Conservation (phyloP, 2,329 filamentous ascomycete species). For the Trichothecium roseum region DNA sequence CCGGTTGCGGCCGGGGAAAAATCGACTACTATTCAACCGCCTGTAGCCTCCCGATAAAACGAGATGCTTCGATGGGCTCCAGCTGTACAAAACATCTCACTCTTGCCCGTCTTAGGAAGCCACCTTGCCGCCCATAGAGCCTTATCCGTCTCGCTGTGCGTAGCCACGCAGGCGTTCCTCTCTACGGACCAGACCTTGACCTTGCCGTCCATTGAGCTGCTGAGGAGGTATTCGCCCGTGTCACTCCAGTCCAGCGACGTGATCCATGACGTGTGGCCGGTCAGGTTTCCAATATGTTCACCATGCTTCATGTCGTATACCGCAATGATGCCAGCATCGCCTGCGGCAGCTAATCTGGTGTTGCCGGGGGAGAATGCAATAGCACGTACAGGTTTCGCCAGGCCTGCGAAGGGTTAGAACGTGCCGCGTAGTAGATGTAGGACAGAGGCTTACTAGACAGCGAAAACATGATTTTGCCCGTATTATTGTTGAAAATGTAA, state of each 20-base stretch:
- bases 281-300: constrained; percentile 80
- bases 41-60: constrained; percentile 79
- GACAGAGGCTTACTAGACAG: constrained; percentile 53
- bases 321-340: constrained; percentile 79
- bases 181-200: constrained; percentile 95
- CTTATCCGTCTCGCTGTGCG: constrained; percentile 83
- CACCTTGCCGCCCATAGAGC: constrained; percentile 76
- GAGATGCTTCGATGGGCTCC: constrained; percentile 67
- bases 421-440: background rate
- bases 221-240: constrained; percentile 84
- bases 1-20: too few species aligned
- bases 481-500: constrained; percentile 92
- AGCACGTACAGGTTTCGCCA: constrained; percentile 76
- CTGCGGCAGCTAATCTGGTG: constrained; percentile 77
- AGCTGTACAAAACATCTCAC: constrained; percentile 66
- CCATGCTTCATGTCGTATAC: constrained; percentile 89
- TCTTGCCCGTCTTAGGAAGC: constrained; percentile 62
- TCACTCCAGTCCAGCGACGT: constrained; percentile 87
- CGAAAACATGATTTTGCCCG: constrained; percentile 74
- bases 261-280: constrained; percentile 77
- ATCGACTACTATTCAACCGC: constrained; percentile 42
- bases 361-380: constrained; percentile 82
- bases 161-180: constrained; percentile 74
- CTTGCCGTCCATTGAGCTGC: constrained; percentile 83
- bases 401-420: constrained; percentile 38